Evolutionary conservation across 2,329 filamentous ascomycete species (phyloP).

Genomic region (Penicillium sp.): DNA sequence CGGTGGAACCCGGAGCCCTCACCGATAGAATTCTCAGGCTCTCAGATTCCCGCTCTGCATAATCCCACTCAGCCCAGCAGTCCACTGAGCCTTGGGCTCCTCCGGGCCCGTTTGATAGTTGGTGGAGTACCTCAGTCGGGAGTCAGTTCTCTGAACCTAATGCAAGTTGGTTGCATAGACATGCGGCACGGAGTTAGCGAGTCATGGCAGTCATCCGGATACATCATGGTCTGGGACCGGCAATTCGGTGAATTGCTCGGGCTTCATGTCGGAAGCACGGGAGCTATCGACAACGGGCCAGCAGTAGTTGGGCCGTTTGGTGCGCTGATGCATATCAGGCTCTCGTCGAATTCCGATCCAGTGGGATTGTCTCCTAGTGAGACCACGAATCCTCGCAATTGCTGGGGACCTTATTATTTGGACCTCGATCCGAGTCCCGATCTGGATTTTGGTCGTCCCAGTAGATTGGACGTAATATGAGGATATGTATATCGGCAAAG

Average conservation of each 20-base stretch:
- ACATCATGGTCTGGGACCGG: constrained; percentile 42
- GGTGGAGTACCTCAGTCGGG: constrained; percentile 22
- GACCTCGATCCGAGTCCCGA: constrained; percentile 30
- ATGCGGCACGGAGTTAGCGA: constrained; percentile 17
- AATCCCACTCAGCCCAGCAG: constrained; percentile 16
- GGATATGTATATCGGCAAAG: background rate
- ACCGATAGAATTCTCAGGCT: constrained; percentile 33
- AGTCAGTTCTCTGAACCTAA: constrained; percentile 31
- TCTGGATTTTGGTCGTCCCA: constrained; percentile 11
- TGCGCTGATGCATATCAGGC: constrained; percentile 13
- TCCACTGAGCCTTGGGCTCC: constrained; percentile 34
- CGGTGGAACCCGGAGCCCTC: constrained; percentile 38
- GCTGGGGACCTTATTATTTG: constrained; percentile 22
- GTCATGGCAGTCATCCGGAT: constrained; percentile 35
- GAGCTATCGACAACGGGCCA: constrained; percentile 26
- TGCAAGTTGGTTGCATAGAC: constrained; percentile 42
- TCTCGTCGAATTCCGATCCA: background rate
- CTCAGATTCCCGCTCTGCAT: constrained; percentile 7
- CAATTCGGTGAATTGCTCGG: constrained; percentile 29
- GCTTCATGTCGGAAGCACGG: constrained; percentile 31
- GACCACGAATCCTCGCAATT: background rate
- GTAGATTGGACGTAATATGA: constrained; percentile 5
- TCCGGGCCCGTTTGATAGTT: constrained; percentile 29
- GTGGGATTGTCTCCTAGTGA: background rate
- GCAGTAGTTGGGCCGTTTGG: constrained; percentile 18